Conservation (phyloP, 768 basidiomycete genomes). For the Trametes elegans region DNA sequence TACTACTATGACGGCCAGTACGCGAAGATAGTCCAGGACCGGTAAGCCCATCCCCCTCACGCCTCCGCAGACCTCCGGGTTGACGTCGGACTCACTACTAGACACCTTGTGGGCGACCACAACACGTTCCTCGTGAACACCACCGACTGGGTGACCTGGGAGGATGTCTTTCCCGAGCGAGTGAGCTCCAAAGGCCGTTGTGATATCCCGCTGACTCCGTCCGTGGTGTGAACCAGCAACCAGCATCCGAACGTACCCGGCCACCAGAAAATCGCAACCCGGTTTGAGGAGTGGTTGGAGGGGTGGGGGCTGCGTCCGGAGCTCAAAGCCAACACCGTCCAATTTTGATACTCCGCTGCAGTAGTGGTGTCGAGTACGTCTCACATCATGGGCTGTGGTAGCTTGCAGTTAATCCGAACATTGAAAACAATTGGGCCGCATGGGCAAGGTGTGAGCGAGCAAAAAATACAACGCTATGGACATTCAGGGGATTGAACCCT, state of each 20-base stretch:
- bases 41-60: constrained; percentile 26
- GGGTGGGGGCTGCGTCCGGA: constrained; percentile 43
- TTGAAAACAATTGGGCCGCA: no score
- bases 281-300: constrained; percentile 45
- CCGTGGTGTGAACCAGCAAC: constrained; percentile 34
- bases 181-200: constrained; percentile 24
- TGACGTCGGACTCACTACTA: background rate
- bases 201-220: background rate
- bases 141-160: constrained; percentile 52
- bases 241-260: constrained; percentile 47
- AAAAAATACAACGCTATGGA: constrained; percentile 16
- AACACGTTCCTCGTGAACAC: constrained; percentile 54
- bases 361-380: no score
- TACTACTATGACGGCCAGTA: constrained; percentile 50
- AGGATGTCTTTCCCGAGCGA: constrained; percentile 50
- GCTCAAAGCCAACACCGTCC: background rate
- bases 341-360: no score
- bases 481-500: constrained; percentile 32
- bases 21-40: constrained; percentile 41
- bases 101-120: constrained; percentile 39
- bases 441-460: no score
- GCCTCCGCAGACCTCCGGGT: background rate
- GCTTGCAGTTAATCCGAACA: no score
- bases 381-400: no score
- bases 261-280: constrained; percentile 44